These are phyloP conservation scores for Aplosporella prunicola DNA, from an alignment of 2,329 filamentous ascomycete species.

Conservation along the genomic window DNA sequence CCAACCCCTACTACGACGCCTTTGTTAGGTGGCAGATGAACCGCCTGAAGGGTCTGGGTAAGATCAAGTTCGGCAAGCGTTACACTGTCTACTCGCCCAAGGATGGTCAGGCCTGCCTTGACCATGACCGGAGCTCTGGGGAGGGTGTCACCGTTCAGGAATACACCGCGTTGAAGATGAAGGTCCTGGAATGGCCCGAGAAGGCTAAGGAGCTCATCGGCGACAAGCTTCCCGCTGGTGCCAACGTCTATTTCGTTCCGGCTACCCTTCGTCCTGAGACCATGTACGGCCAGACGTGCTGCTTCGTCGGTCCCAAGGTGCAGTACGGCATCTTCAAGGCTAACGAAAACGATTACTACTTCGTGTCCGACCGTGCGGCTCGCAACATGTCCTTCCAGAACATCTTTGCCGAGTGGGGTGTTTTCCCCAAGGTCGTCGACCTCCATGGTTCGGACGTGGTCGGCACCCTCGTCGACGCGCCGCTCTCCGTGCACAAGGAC, in stretches of 20 bases:
- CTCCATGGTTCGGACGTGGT: slow-evolving; percentile 70
- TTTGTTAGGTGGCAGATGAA: slow-evolving; percentile 98
- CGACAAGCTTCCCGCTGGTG: slow-evolving; percentile 67
- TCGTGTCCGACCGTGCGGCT: slow-evolving; percentile 72
- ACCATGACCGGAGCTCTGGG: slow-evolving; percentile 72
- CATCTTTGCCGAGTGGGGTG: slow-evolving; percentile 68
- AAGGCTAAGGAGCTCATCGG: slow-evolving; percentile 61
- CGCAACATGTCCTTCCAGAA: slow-evolving; percentile 96
- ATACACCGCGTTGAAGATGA: slow-evolving; percentile 86
- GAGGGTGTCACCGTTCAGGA: slow-evolving; percentile 81
- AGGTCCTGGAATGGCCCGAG: slow-evolving; percentile 80
- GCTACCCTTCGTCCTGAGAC: slow-evolving; percentile 92
- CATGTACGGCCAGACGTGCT: slow-evolving; percentile 97
- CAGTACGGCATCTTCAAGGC: slow-evolving; percentile 82
- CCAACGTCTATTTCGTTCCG: slow-evolving; percentile 80
- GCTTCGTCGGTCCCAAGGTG: slow-evolving; percentile 86
- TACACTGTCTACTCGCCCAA: slow-evolving; percentile 92
- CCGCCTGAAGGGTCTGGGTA: slow-evolving; percentile 75
- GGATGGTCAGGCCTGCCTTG: slow-evolving; percentile 79
- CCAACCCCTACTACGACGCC: slow-evolving; percentile 91
- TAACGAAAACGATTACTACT: slow-evolving; percentile 58
- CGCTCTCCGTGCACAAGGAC: slow-evolving; percentile 69
- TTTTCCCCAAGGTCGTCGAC: slow-evolving; percentile 64
- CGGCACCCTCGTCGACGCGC: slow-evolving; percentile 81
- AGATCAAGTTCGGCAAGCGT: slow-evolving; percentile 87